Evolutionary conservation across 2,329 filamentous ascomycete species (phyloP).

Genomic region (Clarireedia hainanense): DNA sequence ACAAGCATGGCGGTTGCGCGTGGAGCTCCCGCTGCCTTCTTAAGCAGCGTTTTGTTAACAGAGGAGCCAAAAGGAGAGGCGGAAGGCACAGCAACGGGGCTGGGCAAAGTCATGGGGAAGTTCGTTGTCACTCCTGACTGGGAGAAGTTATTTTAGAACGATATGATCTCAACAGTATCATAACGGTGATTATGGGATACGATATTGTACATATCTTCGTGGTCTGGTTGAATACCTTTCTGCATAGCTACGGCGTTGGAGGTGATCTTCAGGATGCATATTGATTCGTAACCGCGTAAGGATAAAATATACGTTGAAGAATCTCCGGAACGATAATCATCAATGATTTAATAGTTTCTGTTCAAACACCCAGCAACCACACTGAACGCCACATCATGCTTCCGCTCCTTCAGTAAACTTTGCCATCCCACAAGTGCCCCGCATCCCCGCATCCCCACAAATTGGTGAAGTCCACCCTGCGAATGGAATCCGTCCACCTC

Average conservation of each 20-base stretch:
- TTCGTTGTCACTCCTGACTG: slow-evolving; percentile 53
- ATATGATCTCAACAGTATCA: not conserved
- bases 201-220: not conserved
- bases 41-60: slow-evolving; percentile 52
- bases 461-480: not conserved
- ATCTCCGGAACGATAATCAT: too few relatives aligned
- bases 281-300: not conserved
- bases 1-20: slow-evolving; percentile 43
- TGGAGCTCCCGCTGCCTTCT: slow-evolving; percentile 46
- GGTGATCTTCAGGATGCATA: not conserved
- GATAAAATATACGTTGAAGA: too few relatives aligned
- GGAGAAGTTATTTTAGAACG: slow-evolving; percentile 39
- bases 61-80: slow-evolving; percentile 21
- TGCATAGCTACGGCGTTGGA: slow-evolving; percentile 10
- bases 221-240: not conserved
- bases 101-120: slow-evolving; percentile 56
- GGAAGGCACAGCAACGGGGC: slow-evolving; percentile 47
- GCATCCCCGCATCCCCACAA: not conserved
- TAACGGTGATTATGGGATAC: not conserved
- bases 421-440: not conserved
- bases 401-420: too few relatives aligned
- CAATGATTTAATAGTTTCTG: too few relatives aligned
- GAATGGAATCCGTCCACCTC: not conserved
- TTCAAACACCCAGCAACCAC: too few relatives aligned
- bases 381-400: too few relatives aligned